A percentile compares a stretch with the other conserved stretches of the same genome.
Conservation (phyloP, 106 monocot genomes). For the Amphibolis antarctica region DNA sequence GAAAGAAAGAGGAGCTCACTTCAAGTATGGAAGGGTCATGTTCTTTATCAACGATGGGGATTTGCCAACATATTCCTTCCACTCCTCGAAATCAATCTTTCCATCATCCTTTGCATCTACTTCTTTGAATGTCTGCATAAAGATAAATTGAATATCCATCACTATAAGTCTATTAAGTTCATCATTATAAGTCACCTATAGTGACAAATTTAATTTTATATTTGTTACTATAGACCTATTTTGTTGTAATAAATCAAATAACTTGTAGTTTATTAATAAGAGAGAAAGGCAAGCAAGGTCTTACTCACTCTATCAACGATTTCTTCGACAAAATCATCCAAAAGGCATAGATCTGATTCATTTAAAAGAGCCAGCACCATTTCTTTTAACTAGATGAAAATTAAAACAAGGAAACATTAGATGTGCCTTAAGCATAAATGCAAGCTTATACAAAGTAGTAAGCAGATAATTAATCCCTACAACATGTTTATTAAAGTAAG, state of each 20-base stretch:
- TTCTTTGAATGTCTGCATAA: slow-evolving; percentile 20
- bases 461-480: not conserved
- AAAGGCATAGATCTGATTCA: slow-evolving; percentile 71
- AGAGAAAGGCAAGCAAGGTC: not conserved
- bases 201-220: no score
- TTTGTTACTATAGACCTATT: no score
- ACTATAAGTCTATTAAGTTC: not conserved
- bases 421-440: not conserved
- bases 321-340: slow-evolving; percentile 53
- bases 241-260: no score
- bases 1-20: slow-evolving; percentile 8
- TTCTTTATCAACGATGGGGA: slow-evolving; percentile 27
- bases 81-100: slow-evolving; percentile 22
- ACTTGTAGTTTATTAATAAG: not conserved
- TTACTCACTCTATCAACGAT: slow-evolving; percentile 42
- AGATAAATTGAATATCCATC: not conserved
- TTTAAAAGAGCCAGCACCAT: slow-evolving; percentile 81
- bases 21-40: slow-evolving; percentile 32
- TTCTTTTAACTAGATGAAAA: slow-evolving; percentile 56
- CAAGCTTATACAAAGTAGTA: not conserved
- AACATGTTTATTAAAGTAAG: not conserved
- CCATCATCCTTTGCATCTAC: slow-evolving; percentile 28
- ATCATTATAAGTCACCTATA: no score
- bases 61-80: slow-evolving; percentile 22
- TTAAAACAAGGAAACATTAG: not conserved